Base-by-base conservation (phyloP, 305 asterid genomes). In the Monarda citriodora region DNA sequence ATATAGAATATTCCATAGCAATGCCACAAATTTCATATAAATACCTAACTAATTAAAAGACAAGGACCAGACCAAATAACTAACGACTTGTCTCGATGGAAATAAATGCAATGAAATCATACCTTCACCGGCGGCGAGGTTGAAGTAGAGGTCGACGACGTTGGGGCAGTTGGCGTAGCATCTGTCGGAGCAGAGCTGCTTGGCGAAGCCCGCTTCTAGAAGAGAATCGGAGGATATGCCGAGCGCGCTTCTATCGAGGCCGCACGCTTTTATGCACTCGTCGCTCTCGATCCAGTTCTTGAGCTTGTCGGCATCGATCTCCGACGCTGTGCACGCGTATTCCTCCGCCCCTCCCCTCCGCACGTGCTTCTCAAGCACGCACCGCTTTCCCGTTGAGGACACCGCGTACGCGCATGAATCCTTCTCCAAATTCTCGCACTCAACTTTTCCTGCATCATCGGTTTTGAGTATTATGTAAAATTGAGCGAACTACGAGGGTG, bases 61-160 rank as follows among this genome's bases (percentile, higher is more conserved):
- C 20, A 42, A 6, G 7, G 47, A 42, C 8, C 7, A 29, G 32
- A 29, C 32, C 1, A 5, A 5, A 0, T 29, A 29, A 16, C 47
- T 10, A 42, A 42, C 47, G 20, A 16, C 20, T 42, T 42, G 47
- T 42, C 3, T 42, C 9, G 20, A 42, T 6, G 17, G 16, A 23
- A 41, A 41, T 15, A 5, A 41, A 15, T 41, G 32, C 10, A 21
- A 22, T 21, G n/a, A 12, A 50, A 42, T 14, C 7, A 12, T 76
- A 88, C 96, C 97, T 89, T 89, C 97, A 9, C 89, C 97, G 7
- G 87, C 91, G 9, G 97, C 97, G 25, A 89, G 95, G 64, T 78
- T 82, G 89, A 86, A 89, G 82, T 84, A 87, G 64, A 86, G 91
- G 61, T 89, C 95, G 29, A 82, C 70, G 31, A 89, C 57, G 71